Conservation (phyloP, 805 yeast species). For the Kodamaea lidongshanica region DNA sequence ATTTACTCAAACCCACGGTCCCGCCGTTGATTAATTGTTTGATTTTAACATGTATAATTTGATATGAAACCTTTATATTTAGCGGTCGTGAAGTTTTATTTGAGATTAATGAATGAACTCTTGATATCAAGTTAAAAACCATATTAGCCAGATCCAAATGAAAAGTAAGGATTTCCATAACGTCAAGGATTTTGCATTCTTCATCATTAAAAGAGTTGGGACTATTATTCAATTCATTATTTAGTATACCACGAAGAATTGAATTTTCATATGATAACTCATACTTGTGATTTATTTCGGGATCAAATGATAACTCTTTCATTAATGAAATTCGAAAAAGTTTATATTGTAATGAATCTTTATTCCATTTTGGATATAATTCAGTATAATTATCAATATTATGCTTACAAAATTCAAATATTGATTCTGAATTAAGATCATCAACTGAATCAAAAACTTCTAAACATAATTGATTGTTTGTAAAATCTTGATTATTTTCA, state of each 20-base stretch:
- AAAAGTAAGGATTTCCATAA: conserved; percentile 14
- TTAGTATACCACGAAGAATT: conserved; percentile 11
- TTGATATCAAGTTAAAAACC: conserved; percentile 3
- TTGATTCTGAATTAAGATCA: conserved; percentile 6
- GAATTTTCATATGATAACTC: conserved; percentile 13
- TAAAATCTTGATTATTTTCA: conserved; percentile 1
- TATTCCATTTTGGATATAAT: conserved; percentile 4
- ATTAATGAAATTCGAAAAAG: conserved; percentile 7
- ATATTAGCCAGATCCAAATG: conserved; percentile 11
- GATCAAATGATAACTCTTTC: conserved; percentile 9
- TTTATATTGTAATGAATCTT: conserved; percentile 2
- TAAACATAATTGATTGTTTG: conserved; percentile 4
- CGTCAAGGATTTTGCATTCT: conserved; percentile 13
- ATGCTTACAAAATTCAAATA: conserved; percentile 3
- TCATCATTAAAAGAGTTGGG: conserved; percentile 13
- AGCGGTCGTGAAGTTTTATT: no score
- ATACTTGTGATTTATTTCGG: conserved; percentile 9
- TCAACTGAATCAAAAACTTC: conserved; percentile 4
- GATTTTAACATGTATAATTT: no score
- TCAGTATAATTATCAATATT: conserved; percentile 3
- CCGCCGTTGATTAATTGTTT: conserved; percentile 4
- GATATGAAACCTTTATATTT: no score
- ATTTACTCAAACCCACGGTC: conserved; percentile 8
- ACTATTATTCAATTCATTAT: conserved; percentile 10
- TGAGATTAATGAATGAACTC: conserved; percentile 3